Evolutionary conservation across 495 filamentous ascomycete species (phyloP).

Genomic region (Paragyromitra xinjiangensis): DNA sequence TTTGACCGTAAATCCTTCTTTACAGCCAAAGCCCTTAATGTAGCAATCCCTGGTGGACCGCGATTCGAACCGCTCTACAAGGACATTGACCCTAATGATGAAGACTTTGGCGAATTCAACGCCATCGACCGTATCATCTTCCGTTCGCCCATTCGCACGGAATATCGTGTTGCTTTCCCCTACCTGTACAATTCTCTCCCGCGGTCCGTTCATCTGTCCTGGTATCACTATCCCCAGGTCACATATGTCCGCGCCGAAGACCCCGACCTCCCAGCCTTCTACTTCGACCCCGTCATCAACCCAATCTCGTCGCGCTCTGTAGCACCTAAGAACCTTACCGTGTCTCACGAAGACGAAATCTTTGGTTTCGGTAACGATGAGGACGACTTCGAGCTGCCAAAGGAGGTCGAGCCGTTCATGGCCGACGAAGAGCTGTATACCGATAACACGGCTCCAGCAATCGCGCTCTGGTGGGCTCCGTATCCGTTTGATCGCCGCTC

Average conservation of each 20-base stretch:
- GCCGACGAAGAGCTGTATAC: conserved; percentile 89
- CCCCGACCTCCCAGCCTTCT: conserved; percentile 90
- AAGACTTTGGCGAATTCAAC: conserved; percentile 99
- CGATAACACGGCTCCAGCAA: conserved; percentile 88
- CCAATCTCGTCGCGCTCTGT: conserved; percentile 96
- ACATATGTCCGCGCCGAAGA: conserved; percentile 91
- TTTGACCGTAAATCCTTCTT: conserved; percentile 95
- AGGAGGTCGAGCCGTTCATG: conserved; percentile 84
- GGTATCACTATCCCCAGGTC: conserved; percentile 92
- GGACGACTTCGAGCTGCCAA: conserved; percentile 85
- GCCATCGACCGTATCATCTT: conserved; percentile 99
- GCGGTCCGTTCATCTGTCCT: conserved; percentile 89
- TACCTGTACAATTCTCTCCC: conserved; percentile 97
- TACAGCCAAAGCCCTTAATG: conserved; percentile 96
- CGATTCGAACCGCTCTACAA: conserved; percentile 99
- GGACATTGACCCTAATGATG: conserved; percentile 98
- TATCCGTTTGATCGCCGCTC: conserved; percentile 95
- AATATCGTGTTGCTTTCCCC: conserved; percentile 93
- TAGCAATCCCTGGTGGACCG: conserved; percentile 95
- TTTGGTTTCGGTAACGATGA: conserved; percentile 87
- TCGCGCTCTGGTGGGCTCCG: conserved; percentile 97
- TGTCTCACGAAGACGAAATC: conserved; percentile 94
- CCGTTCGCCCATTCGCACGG: conserved; percentile 91
- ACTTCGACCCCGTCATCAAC: conserved; percentile 97
- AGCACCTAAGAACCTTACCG: conserved; percentile 89